Base-by-base conservation (phyloP, 495 filamentous ascomycete species). In the Tuber aestivum region DNA sequence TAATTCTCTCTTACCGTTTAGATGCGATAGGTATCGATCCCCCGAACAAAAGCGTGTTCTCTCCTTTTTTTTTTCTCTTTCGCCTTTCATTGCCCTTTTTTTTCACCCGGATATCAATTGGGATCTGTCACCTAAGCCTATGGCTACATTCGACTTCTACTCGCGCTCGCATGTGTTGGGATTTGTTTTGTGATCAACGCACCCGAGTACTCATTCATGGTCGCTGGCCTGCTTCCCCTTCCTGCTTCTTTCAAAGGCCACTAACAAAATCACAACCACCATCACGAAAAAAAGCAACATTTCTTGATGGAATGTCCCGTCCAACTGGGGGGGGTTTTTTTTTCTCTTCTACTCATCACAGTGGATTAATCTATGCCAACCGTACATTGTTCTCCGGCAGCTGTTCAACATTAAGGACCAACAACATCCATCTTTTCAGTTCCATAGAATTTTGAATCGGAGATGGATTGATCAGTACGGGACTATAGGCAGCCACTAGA, bases 1-100 rank as follows among this genome's bases (percentile, higher is more conserved):
- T 79, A 79, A 79, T 79, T 79, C 78, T 61, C 56, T 70, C 72
- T 79, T 78, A 72, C 68, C 75, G 56, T 79, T 79, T 77, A 79
- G 78, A 76, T 76, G 71, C 70, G 69, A 65, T 79, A 79, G 78
- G 78, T 71, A 48, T 61, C 73, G 70, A 71, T 72, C 78, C 74
- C 45, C 41, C 73, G 71, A 73, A 75, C 76, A 48, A 79, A 74
- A 79, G 61, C 76, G 48, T 79, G 74, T 73, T 72, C 50, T 72
- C 50, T 78, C 73, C 73, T 32, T 38, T 70, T 70, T 72, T 75
- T 45, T 38, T 72, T 70, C n/a, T n/a, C n/a, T 75, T 65, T 45
- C 75, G 41, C 65, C 27, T 75, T 71, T 70, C 74, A 78, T 38
- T 50, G 68, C 77, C 69, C 56, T 45, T 61, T 61, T 72, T 72